Evolutionary conservation across 2,329 filamentous ascomycete species (phyloP).

Genomic region (Pseudogymnoascus destructans): DNA sequence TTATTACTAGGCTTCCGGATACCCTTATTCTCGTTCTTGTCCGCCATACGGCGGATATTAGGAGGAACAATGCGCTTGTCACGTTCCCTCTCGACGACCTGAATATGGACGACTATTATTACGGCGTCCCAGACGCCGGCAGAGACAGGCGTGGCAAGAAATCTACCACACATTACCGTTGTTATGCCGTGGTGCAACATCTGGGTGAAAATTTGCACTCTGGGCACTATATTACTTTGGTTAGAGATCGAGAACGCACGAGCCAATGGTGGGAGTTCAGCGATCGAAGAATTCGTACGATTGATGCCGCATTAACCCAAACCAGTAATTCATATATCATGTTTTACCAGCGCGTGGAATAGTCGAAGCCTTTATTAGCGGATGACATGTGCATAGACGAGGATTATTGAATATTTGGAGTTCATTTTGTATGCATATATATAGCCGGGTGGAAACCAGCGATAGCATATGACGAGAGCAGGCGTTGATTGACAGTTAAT

Average conservation of each 20-base stretch:
- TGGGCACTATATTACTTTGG: conserved; percentile 20
- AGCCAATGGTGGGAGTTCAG: conserved; percentile 9
- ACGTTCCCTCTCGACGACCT: conserved; percentile 65
- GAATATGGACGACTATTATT: conserved; percentile 34
- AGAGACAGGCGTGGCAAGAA: conserved; percentile 18
- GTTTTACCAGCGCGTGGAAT: conserved; percentile 11
- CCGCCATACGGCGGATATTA: conserved; percentile 36
- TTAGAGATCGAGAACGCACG: conserved; percentile 16
- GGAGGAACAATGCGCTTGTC: conserved; percentile 60
- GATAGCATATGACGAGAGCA: not conserved
- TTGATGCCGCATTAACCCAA: conserved; percentile 9
- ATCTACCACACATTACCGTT: conserved; percentile 47
- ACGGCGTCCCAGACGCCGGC: conserved; percentile 34
- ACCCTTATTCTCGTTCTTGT: conserved; percentile 49
- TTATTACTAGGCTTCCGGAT: conserved; percentile 10
- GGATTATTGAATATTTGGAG: not conserved
- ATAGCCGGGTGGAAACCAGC: not conserved
- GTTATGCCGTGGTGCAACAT: conserved; percentile 60
- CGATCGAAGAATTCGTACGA: conserved; percentile 6
- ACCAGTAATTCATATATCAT: conserved; percentile 10
- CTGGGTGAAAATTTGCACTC: conserved; percentile 13
- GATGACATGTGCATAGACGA: not conserved
- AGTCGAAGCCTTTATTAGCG: not conserved
- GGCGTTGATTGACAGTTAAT: conserved; percentile 4
- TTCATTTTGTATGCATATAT: not conserved